A percentile compares a stretch with the other conserved stretches of the same genome.
These are phyloP conservation scores for Acer negundo DNA, from an alignment of 345 rosid genomes.

Conservation along the genomic window DNA sequence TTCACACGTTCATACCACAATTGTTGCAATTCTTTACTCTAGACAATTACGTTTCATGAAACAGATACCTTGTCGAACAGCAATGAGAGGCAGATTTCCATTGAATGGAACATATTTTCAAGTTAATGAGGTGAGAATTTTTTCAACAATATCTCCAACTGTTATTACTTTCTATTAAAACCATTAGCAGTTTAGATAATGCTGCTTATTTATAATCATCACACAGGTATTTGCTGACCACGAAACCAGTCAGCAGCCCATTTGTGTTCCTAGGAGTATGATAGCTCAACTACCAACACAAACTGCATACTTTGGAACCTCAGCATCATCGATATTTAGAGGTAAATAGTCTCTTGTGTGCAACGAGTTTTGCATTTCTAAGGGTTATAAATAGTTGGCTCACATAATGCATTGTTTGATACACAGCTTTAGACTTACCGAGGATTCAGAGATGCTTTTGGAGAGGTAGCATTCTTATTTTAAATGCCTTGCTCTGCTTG, in stretches of 20 bases:
- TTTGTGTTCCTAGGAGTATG: conserved; percentile 35
- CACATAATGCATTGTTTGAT: neutral
- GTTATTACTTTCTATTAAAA: neutral
- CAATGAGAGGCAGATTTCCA: conserved; percentile 57
- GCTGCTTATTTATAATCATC: neutral
- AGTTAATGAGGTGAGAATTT: conserved; percentile 57
- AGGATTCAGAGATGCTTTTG: conserved; percentile 35
- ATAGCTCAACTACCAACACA: conserved; percentile 38
- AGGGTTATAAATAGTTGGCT: neutral
- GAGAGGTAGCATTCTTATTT: conserved; percentile 33
- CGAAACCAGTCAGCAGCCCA: conserved; percentile 45
- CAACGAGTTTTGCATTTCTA: neutral
- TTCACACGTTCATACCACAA: neutral
- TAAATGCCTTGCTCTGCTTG: neutral
- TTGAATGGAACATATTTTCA: conserved; percentile 85
- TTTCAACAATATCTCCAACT: neutral
- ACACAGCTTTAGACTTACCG: conserved; percentile 17
- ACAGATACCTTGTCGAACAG: conserved; percentile 73
- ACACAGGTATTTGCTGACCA: conserved; percentile 77
- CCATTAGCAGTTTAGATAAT: neutral
- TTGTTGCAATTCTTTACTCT: neutral
- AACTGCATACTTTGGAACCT: conserved; percentile 50
- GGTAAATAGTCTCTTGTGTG: conserved; percentile 23
- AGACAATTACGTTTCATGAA: neutral
- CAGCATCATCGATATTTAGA: conserved; percentile 38